Evolutionary conservation across 1,139 yeast species (phyloP), one percentile per base, ranked within the genome.

Genomic region (Geotrichum citri-aurantii): DNA sequence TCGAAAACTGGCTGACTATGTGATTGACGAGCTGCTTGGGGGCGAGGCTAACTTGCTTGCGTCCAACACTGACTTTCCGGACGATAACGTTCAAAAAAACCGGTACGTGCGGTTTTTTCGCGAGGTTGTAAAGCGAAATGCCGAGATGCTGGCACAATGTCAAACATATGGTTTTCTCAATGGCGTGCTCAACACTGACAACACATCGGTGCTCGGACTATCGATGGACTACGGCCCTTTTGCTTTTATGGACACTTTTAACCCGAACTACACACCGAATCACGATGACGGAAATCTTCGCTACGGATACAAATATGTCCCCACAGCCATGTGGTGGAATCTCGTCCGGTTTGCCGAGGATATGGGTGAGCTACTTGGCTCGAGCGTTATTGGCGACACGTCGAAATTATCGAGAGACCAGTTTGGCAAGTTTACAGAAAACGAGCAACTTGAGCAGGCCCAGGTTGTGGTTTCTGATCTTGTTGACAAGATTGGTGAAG

Each of bases 181-280:
- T 68, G 99, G 99, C 6, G 99, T 93, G 1, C 76, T 93, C 61
- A 93, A 93, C 69, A 92, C 98, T 0, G 99, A 93, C 69, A 93
- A 93, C 69, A 90, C 97, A 0, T 89, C 97, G 0, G 78, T 93
- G 7, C 69, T 86, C 51, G 99, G 99, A 0, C 76, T 92, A 17
- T 83, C 96, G 0, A 82, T 93, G 73, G 99, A 93, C 72, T 93
- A 86, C 71, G 99, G 99, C 3, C 99, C 99, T 0, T 93, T 89
- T 74, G 88, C 95, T 26, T 88, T 91, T 54, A 79, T 88, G 84
- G 97, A 92, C 69, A 82, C 82, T 59, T 93, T 86, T 69, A 85
- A 90, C 68, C 92, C 95, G 7, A 73, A 80, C 56, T 92, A 81
- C 69, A 88, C 97, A 0, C 95, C 98, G 1, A 93, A 93, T 69